phyloP scores from a whole-genome alignment of 805 yeast genomes.

The Candida sakaeoensis region DNA sequence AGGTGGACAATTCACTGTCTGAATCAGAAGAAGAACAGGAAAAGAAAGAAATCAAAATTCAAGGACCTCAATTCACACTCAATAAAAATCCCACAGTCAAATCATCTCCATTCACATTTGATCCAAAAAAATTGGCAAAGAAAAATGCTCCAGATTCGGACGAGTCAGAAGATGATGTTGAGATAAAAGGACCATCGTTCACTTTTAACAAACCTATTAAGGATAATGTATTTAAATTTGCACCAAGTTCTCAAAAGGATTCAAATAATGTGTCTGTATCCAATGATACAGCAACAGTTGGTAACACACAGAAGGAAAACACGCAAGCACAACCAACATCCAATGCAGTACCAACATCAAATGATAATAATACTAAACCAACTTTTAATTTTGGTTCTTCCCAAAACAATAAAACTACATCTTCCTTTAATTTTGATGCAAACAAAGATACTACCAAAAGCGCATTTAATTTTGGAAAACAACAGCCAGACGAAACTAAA shows the following conservation, averaged over 20 bases:
- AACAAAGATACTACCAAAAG: constrained; percentile 1
- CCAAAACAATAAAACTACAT: constrained; percentile 1
- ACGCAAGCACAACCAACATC: neutral
- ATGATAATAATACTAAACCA: constrained; percentile 1
- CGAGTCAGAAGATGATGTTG: constrained; percentile 59
- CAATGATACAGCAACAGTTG: constrained; percentile 20
- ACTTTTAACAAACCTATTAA: constrained; percentile 35
- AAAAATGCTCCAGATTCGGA: constrained; percentile 30
- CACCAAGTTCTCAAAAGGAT: neutral
- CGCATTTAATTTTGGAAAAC: neutral
- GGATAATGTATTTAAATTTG: constrained; percentile 30
- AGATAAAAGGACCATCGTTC: constrained; percentile 73
- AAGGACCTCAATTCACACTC: constrained; percentile 37
- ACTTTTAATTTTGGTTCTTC: constrained; percentile 14
- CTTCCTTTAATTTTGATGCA: constrained; percentile 18
- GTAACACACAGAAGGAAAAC: constrained; percentile 1
- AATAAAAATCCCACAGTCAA: constrained; percentile 26
- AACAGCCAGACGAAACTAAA: neutral
- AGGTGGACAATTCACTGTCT: constrained; percentile 11
- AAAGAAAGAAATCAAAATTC: constrained; percentile 24
- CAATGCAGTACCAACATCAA: constrained; percentile 6
- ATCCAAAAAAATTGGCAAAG: constrained; percentile 25
- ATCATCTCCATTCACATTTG: constrained; percentile 36
- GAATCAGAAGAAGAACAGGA: constrained; percentile 27
- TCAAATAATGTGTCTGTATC: neutral